These are phyloP conservation scores for Thecamonas trahens DNA, from an alignment of 78 protist species.

Conservation along the genomic window DNA sequence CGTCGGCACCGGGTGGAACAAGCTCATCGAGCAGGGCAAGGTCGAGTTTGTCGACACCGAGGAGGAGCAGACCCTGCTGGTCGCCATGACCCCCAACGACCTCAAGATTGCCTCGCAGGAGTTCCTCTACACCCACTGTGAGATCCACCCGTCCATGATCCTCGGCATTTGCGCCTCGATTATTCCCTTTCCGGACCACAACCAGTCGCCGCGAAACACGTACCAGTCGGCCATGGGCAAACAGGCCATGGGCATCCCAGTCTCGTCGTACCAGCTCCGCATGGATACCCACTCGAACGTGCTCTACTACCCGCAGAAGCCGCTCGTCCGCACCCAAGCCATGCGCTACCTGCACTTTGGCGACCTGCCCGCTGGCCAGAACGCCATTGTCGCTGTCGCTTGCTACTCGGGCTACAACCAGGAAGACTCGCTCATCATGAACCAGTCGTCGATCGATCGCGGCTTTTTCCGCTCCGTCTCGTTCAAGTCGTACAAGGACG, in stretches of 20 bases:
- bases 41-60: conserved; percentile 93
- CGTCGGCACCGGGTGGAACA: conserved; percentile 29
- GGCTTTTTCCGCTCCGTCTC: conserved; percentile 95
- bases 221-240: conserved; percentile 99
- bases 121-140: conserved; percentile 94
- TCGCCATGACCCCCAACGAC: conserved; percentile 71
- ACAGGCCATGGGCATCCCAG: conserved; percentile 97
- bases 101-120: conserved; percentile 15
- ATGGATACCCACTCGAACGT: conserved; percentile 98
- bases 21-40: conserved; percentile 62
- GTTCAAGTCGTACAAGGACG: conserved; percentile 73
- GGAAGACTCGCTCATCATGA: conserved; percentile 98
- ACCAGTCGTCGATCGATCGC: conserved; percentile 94
- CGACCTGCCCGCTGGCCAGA: conserved; percentile 98
- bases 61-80: conserved; percentile 93
- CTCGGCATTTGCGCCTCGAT: conserved; percentile 97
- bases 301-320: conserved; percentile 98
- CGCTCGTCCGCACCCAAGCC: conserved; percentile 91
- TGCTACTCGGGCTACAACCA: conserved; percentile 99
- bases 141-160: conserved; percentile 99
- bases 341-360: conserved; percentile 91
- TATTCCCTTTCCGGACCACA: conserved; percentile 99
- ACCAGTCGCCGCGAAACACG: conserved; percentile 99
- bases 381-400: conserved; percentile 94
- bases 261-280: conserved; percentile 90